These are phyloP conservation scores for Fusarium sterilihyphosum DNA, from an alignment of 2,329 filamentous ascomycete genomes.

Conservation along the genomic window DNA sequence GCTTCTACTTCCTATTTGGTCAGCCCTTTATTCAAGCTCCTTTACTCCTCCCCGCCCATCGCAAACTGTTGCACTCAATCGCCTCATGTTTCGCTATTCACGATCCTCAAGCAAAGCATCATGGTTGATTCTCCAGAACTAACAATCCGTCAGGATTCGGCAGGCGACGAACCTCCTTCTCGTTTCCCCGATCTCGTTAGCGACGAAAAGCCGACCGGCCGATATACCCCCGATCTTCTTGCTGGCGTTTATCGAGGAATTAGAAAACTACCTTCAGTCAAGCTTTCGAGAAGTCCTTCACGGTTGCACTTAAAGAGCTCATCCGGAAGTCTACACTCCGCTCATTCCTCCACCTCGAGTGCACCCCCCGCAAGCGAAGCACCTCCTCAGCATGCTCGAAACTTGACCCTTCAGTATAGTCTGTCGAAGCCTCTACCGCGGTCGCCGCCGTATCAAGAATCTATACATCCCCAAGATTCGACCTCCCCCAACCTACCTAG, in stretches of 20 bases:
- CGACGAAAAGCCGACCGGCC: constrained; percentile 52
- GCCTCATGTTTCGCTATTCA: constrained; percentile 24
- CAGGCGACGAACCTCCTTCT: constrained; percentile 48
- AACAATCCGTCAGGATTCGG: constrained; percentile 46
- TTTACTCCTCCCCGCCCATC: constrained; percentile 6
- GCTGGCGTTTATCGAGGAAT: constrained; percentile 63
- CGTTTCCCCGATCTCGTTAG: constrained; percentile 57
- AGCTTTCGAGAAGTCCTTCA: constrained; percentile 57
- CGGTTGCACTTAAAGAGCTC: constrained; percentile 51
- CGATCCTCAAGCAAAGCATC: constrained; percentile 21
- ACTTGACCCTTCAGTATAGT: constrained; percentile 64
- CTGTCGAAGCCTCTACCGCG: constrained; percentile 67
- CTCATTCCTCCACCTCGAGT: constrained; percentile 32
- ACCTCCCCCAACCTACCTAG: constrained; percentile 38
- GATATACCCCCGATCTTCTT: constrained; percentile 57
- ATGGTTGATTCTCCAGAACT: constrained; percentile 47
- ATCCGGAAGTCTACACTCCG: constrained; percentile 29
- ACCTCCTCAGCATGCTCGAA: constrained; percentile 60
- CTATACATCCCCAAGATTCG: constrained; percentile 47
- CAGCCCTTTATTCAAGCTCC: constrained; percentile 26
- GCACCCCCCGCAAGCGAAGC: constrained; percentile 29
- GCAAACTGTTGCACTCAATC: constrained; percentile 8
- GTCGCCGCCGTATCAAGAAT: constrained; percentile 52
- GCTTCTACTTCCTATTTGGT: constrained; percentile 27
- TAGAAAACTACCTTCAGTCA: constrained; percentile 57